Evolutionary conservation across 2,329 filamentous ascomycete genomes (phyloP), one percentile per base, ranked within the genome.

Genomic region (Arthrocladium fulminans): DNA sequence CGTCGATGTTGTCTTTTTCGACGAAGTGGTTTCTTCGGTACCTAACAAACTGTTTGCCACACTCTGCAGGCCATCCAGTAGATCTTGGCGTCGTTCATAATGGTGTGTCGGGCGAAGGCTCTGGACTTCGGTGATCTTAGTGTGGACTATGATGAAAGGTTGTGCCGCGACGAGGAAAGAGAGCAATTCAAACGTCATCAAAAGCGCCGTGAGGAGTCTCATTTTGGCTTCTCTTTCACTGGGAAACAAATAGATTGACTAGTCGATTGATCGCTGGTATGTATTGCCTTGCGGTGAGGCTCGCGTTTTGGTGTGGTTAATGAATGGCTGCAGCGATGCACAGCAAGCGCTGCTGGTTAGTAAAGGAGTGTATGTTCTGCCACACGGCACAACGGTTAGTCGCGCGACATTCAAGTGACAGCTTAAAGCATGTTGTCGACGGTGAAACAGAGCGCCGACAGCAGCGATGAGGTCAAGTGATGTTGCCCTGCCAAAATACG

Each of bases 1-100:
- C 86, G 44, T 25, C 22, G 43, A 15, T 24, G 37, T 88, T 84
- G 63, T 97, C 90, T 56, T 97, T 88, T 0, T 81, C 86, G 44
- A 15, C 22, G 43, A 15, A n/a, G 41, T 45, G n/a, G 23, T 12
- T 20, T 25, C 34, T 2, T 30, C 7, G n/a, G 27, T 20, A 7
- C 34, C 24, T 9, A 47, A 19, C 7, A 27, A 13, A 17, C 34
- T 47, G 23, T 46, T 38, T 8, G 23, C 44, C 15, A 22, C 44
- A 13, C 34, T 27, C 27, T 38, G 12, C 19, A 47, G 17, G 22
- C 30, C 20, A 23, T 35, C 23, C 5, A 47, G 15, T 17, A 45
- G 9, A 15, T n/a, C 30, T 35, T 45, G 42, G 5, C 34, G 32
- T 2, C 44, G 44, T 10, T 29, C 22, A 25, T 25, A 15, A 24